These are phyloP conservation scores for Kodamaea fukazawae DNA, from an alignment of 805 yeast genomes.

Conservation along the genomic window DNA sequence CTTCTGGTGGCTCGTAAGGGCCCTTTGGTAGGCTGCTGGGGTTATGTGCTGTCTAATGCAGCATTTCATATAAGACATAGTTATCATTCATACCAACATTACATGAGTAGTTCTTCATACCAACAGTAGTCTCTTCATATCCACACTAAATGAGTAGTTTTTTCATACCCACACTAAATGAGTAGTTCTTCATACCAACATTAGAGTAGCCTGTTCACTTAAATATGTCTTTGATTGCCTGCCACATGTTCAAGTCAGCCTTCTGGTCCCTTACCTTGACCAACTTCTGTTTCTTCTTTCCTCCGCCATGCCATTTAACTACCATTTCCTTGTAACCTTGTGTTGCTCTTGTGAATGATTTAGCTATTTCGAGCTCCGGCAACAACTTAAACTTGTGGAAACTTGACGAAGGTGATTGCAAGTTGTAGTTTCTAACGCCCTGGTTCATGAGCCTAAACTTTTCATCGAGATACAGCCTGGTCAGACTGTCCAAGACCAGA, in stretches of 20 bases:
- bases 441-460: conserved; percentile 23
- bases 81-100: too few relatives aligned
- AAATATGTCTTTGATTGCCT: conserved; percentile 28
- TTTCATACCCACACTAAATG: too few relatives aligned
- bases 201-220: conserved; percentile 4
- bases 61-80: too few relatives aligned
- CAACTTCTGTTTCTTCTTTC: conserved; percentile 2
- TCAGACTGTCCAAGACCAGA: conserved; percentile 5
- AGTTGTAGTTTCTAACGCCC: conserved; percentile 32
- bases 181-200: too few relatives aligned
- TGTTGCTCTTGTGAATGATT: conserved; percentile 17
- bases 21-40: too few relatives aligned
- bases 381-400: conserved; percentile 39
- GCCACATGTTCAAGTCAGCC: conserved; percentile 22
- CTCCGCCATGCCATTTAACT: conserved; percentile 16
- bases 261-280: conserved; percentile 1
- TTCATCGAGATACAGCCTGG: conserved; percentile 20
- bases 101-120: too few relatives aligned
- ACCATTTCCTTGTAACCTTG: conserved; percentile 13
- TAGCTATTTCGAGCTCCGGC: conserved; percentile 24
- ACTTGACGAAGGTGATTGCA: conserved; percentile 37
- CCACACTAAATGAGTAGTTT: too few relatives aligned
- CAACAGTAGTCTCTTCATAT: too few relatives aligned
- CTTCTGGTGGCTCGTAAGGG: too few relatives aligned
- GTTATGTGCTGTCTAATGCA: too few relatives aligned